These are phyloP conservation scores for Kingdonia uniflora DNA, from an alignment of 164 flowering plant genomes.

Conservation along the genomic window DNA sequence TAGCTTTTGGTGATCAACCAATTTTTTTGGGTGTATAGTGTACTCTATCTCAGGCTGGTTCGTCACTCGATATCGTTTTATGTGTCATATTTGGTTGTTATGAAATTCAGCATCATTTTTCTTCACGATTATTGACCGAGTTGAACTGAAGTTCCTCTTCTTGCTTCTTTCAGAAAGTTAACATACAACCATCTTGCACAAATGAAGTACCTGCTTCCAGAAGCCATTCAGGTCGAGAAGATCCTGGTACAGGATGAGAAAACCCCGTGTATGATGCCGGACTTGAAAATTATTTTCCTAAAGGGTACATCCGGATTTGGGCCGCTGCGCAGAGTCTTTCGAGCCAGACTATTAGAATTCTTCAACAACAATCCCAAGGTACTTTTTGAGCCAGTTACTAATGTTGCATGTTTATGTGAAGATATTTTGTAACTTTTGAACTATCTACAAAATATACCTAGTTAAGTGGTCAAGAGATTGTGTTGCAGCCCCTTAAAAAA, in stretches of 20 bases:
- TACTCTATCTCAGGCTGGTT: too few species aligned
- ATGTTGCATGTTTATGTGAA: not conserved
- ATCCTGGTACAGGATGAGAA: slow-evolving; percentile 42
- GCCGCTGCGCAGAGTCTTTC: slow-evolving; percentile 34
- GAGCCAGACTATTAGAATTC: slow-evolving; percentile 34
- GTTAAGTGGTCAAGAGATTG: too few species aligned
- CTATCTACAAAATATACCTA: too few species aligned
- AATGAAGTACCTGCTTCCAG: slow-evolving; percentile 60
- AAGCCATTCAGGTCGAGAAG: slow-evolving; percentile 48
- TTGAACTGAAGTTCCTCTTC: not conserved
- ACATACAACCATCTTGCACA: slow-evolving; percentile 48
- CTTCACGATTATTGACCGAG: not conserved
- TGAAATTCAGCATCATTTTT: not conserved
- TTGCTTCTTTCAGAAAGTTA: slow-evolving; percentile 36
- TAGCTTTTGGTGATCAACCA: too few species aligned
- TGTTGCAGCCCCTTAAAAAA: too few species aligned
- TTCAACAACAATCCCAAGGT: slow-evolving; percentile 41
- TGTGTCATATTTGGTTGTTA: not conserved
- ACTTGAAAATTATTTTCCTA: slow-evolving; percentile 34
- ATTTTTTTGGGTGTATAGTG: too few species aligned
- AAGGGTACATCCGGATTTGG: slow-evolving; percentile 32
- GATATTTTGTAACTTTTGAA: not conserved
- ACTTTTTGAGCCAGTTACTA: too few species aligned
- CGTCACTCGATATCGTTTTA: not conserved
- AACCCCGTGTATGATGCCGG: slow-evolving; percentile 61